These are phyloP conservation scores for Delonix regia DNA, from an alignment of 306 rosid species.

Conservation along the genomic window DNA sequence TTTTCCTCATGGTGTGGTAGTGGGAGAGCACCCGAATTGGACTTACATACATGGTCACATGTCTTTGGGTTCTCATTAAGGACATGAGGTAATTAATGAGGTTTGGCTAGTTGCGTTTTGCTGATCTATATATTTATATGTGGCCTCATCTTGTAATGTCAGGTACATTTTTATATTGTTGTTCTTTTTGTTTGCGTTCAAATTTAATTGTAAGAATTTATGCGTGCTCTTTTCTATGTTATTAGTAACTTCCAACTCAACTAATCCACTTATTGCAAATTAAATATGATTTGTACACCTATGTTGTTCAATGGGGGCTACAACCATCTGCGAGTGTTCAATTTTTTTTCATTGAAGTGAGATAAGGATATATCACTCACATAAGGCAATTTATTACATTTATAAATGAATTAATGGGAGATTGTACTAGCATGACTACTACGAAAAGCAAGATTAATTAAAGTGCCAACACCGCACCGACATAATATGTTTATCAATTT, in stretches of 20 bases:
- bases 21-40: background rate
- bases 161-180: background rate
- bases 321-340: background rate
- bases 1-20: background rate
- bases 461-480: background rate
- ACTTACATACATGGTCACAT: constrained; percentile 13
- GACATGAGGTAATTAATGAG: constrained; percentile 3
- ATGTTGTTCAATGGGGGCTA: background rate
- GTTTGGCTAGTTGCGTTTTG: background rate
- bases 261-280: background rate
- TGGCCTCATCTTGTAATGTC: background rate
- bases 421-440: background rate
- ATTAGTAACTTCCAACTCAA: background rate
- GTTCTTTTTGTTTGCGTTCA: background rate
- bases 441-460: background rate
- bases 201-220: background rate
- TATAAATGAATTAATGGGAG: background rate
- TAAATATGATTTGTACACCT: too few relatives aligned
- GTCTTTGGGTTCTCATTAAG: constrained; percentile 4
- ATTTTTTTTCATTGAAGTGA: background rate
- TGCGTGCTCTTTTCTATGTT: background rate
- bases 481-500: background rate
- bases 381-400: background rate
- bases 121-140: background rate
- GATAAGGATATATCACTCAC: background rate